phyloP scores from a whole-genome alignment of 2,329 filamentous ascomycete species.

The Xylaria sp. region DNA sequence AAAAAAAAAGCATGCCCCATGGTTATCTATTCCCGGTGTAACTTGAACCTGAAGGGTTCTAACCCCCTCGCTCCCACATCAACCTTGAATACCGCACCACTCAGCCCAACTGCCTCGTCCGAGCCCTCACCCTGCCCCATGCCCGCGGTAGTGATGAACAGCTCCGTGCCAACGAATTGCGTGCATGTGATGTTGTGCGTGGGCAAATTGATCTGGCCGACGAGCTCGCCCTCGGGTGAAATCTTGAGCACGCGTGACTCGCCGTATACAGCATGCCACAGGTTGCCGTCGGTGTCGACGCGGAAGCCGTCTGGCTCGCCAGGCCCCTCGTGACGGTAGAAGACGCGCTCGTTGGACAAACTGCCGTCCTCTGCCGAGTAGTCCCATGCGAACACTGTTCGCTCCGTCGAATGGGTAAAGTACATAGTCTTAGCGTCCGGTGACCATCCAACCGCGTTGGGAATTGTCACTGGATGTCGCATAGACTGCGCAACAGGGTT shows the following conservation, averaged over 20 bases:
- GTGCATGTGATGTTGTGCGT: slow-evolving; percentile 82
- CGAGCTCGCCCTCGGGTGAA: slow-evolving; percentile 68
- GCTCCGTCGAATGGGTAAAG: slow-evolving; percentile 78
- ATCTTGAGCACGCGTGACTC: slow-evolving; percentile 77
- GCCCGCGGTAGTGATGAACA: slow-evolving; percentile 79
- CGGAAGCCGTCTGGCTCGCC: slow-evolving; percentile 84
- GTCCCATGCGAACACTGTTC: slow-evolving; percentile 75
- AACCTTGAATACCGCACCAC: slow-evolving; percentile 76
- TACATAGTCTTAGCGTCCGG: slow-evolving; percentile 75
- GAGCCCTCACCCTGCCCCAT: slow-evolving; percentile 69
- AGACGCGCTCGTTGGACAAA: slow-evolving; percentile 70
- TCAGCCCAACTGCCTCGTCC: slow-evolving; percentile 65
- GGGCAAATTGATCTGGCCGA: slow-evolving; percentile 77
- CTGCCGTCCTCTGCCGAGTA: slow-evolving; percentile 67
- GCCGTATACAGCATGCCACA: slow-evolving; percentile 90
- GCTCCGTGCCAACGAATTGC: slow-evolving; percentile 73
- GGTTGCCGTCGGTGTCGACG: slow-evolving; percentile 80
- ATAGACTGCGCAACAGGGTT: slow-evolving; percentile 62
- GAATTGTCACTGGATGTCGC: slow-evolving; percentile 69
- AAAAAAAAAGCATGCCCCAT: background rate
- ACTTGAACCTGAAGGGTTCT: slow-evolving; percentile 67
- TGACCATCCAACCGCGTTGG: slow-evolving; percentile 86
- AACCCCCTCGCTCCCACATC: slow-evolving; percentile 75
- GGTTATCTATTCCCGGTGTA: slow-evolving; percentile 38
- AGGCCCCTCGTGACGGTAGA: slow-evolving; percentile 70